A percentile compares a stretch with the other conserved stretches of the same genome.
Conservation (phyloP, 78 protist genomes). For the Dictyostelium purpureum region DNA sequence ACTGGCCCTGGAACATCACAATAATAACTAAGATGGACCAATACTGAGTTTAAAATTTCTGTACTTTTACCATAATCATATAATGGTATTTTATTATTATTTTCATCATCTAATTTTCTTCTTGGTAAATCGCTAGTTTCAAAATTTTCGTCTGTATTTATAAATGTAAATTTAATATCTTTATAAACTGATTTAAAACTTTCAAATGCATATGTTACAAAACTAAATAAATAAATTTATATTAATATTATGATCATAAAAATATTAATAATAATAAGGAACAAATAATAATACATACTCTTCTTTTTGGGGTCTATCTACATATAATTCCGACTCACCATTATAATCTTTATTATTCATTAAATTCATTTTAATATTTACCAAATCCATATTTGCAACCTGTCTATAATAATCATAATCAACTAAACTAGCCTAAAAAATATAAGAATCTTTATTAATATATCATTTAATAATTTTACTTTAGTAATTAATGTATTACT, state of each 20-base stretch:
- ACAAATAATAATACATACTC: slow-evolving; percentile 8
- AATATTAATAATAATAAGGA: neutral
- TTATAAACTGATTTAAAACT: slow-evolving; percentile 76
- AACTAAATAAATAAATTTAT: neutral
- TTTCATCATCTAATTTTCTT: slow-evolving; percentile 7
- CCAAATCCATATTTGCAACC: slow-evolving; percentile 23
- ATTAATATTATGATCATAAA: neutral
- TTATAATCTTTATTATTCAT: slow-evolving; percentile 61
- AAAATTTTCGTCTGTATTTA: slow-evolving; percentile 60
- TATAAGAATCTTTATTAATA: neutral
- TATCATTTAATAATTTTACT: neutral
- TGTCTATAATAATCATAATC: slow-evolving; percentile 70
- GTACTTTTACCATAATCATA: slow-evolving; percentile 58
- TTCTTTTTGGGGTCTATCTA: slow-evolving; percentile 69
- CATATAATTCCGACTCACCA: slow-evolving; percentile 74
- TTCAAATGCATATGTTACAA: slow-evolving; percentile 76
- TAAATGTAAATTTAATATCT: slow-evolving; percentile 69
- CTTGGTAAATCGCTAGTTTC: slow-evolving; percentile 65
- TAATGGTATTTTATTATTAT: neutral
- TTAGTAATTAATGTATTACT: neutral
- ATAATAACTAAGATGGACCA: slow-evolving; percentile 20
- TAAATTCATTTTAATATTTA: slow-evolving; percentile 10
- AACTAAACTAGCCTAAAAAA: neutral
- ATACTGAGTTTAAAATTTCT: neutral
- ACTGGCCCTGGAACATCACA: slow-evolving; percentile 77